Base-by-base conservation (phyloP, 495 filamentous ascomycete species). In the Neurospora sp. region DNA sequence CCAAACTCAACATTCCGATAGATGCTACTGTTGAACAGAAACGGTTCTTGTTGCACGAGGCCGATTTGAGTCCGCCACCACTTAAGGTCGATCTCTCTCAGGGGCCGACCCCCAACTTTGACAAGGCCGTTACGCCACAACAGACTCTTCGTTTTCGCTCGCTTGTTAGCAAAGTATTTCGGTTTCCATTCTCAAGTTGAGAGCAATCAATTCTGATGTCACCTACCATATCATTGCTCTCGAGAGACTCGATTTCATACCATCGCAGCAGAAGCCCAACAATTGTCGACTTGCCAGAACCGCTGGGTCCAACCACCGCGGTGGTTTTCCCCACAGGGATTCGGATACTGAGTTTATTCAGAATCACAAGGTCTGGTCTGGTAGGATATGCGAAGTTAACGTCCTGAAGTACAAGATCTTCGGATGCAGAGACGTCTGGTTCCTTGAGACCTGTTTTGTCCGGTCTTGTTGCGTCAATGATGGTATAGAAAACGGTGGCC, bases 231-330 rank as follows among this genome's bases (percentile, higher is more conserved):
- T 86, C 81, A 18, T 84, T 81, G 68, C 90, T 83, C 10, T 87
- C 83, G 31, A 74, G 78, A 5, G 82, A 81, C 40, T 89, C 82
- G 4, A 85, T 76, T 65, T 87, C 83, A 75, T 93, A 93, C 85
- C 87, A 91, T 71, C 91, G 79, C 76, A 91, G 87, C 18, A 92
- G 75, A 35, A 93, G 78, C 0, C 84, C 87, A 0, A 91, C 87
- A 48, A 93, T 87, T 0, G 91, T 93, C 71, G 87, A 90, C 76
- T 83, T 94, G 8, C 91, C 91, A 20, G 89, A 91, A 6, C 91
- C 91, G 2, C 90, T 92, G 22, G 93, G 88, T 2, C 94, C 91
- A 68, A 96, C 92, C 68, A 98, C 85, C n/a, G 94, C 93, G 20
- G 92, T 92, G 20, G 89, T 89, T 78, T 96, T 93, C 2, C 94